Evolutionary conservation across 352 stramenopile species (phyloP).

Genomic region (Stramenopiles sp.): DNA sequence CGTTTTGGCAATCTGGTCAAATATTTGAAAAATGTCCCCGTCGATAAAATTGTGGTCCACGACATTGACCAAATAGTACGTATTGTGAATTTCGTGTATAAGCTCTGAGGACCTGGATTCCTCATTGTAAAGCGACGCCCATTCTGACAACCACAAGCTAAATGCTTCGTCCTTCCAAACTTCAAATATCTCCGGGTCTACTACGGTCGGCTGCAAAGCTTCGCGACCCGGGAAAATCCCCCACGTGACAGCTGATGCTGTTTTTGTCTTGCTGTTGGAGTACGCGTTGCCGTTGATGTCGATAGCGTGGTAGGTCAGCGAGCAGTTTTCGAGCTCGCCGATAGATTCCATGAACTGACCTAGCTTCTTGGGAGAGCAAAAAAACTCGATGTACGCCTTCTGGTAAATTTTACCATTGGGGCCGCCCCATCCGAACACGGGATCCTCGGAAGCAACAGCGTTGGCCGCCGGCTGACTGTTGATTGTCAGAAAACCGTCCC

Average conservation of each 20-base stretch:
- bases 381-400: slow-evolving; percentile 97
- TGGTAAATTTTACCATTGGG: slow-evolving; percentile 85
- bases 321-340: slow-evolving; percentile 35
- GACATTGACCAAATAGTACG: slow-evolving; percentile 91
- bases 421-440: slow-evolving; percentile 86
- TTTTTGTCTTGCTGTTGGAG: no score
- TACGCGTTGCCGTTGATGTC: slow-evolving; percentile 63
- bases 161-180: slow-evolving; percentile 92
- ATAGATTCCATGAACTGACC: slow-evolving; percentile 64
- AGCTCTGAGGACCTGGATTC: slow-evolving; percentile 57
- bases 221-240: slow-evolving; percentile 21
- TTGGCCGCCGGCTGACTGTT: slow-evolving; percentile 80
- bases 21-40: slow-evolving; percentile 24
- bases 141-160: slow-evolving; percentile 79
- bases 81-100: slow-evolving; percentile 81
- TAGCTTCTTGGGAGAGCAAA: slow-evolving; percentile 74
- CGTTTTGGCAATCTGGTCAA: slow-evolving; percentile 19
- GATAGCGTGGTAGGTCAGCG: slow-evolving; percentile 55
- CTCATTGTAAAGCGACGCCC: slow-evolving; percentile 83
- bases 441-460: slow-evolving; percentile 61
- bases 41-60: slow-evolving; percentile 91
- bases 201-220: slow-evolving; percentile 87
- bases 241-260: no score
- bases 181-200: slow-evolving; percentile 86
- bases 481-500: slow-evolving; percentile 75